phyloP scores from a whole-genome alignment of 352 stramenopile genomes.

The Phytophthora rubi region DNA sequence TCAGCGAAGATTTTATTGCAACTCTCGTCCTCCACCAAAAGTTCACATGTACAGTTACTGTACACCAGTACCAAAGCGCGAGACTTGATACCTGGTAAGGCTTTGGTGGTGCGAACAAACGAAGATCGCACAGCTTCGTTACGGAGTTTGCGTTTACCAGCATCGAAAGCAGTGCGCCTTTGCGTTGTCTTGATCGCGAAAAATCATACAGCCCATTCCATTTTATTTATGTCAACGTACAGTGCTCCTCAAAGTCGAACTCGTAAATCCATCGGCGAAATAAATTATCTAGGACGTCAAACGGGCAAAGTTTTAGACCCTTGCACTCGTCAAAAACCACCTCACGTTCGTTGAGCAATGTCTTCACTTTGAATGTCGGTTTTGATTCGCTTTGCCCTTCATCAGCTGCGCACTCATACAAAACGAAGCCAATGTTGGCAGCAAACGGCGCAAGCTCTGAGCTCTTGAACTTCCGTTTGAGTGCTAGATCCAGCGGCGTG shows the following conservation, averaged over 20 bases:
- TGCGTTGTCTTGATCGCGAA: no score
- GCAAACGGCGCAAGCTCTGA: slow-evolving; percentile 71
- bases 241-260: neutral
- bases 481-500: slow-evolving; percentile 57
- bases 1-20: no score
- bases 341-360: slow-evolving; percentile 71
- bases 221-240: neutral
- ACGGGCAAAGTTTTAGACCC: slow-evolving; percentile 49
- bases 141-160: no score
- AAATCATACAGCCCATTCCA: neutral
- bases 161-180: no score
- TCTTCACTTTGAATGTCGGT: slow-evolving; percentile 52
- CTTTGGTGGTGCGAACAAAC: no score
- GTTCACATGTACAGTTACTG: no score
- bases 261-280: slow-evolving; percentile 1
- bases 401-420: slow-evolving; percentile 62
- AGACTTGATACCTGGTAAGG: no score
- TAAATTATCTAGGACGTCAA: slow-evolving; percentile 59
- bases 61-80: no score
- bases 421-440: slow-evolving; percentile 84
- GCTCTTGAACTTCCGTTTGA: slow-evolving; percentile 62
- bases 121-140: no score
- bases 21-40: no score
- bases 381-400: neutral
- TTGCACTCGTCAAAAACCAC: slow-evolving; percentile 64